Evolutionary conservation across 1,139 yeast species (phyloP).

Genomic region (Kluyveromyces sp.): DNA sequence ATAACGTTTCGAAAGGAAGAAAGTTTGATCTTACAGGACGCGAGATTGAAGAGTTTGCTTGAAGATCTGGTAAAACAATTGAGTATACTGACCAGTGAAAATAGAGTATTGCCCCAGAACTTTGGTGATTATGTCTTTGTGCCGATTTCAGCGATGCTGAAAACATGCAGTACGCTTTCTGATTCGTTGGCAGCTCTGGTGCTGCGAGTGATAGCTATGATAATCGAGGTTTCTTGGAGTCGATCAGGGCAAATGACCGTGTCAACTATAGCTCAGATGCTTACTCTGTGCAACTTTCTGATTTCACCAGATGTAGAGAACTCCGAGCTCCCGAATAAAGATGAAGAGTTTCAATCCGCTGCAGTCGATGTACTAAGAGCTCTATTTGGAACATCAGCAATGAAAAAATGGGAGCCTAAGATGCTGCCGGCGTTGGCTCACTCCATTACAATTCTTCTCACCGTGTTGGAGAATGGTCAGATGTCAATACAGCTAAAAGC

Average conservation of each 20-base stretch:
- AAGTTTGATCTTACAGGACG: conserved; percentile 30
- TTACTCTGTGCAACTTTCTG: conserved; percentile 43
- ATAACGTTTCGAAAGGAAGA: conserved; percentile 37
- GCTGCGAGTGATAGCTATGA: conserved; percentile 36
- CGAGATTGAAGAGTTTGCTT: conserved; percentile 31
- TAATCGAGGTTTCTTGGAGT: conserved; percentile 45
- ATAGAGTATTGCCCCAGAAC: conserved; percentile 31
- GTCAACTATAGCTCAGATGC: conserved; percentile 42
- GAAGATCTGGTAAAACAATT: conserved; percentile 29
- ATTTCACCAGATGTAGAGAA: conserved; percentile 30
- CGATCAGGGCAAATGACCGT: conserved; percentile 33
- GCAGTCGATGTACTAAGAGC: conserved; percentile 34
- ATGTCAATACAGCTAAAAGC: conserved; percentile 20
- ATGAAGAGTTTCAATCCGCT: conserved; percentile 38
- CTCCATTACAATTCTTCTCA: conserved; percentile 3
- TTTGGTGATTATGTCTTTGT: conserved; percentile 59
- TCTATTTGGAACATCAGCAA: conserved; percentile 24
- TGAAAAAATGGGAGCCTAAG: background rate
- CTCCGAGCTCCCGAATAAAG: conserved; percentile 19
- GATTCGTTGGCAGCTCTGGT: conserved; percentile 41
- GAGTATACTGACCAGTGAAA: conserved; percentile 10
- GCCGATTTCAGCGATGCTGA: conserved; percentile 49
- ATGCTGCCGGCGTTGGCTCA: conserved; percentile 3
- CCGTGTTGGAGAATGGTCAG: background rate
- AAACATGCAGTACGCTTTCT: conserved; percentile 36